Base-by-base conservation (phyloP, 768 basidiomycete species). In the Leccinum uliginosum region DNA sequence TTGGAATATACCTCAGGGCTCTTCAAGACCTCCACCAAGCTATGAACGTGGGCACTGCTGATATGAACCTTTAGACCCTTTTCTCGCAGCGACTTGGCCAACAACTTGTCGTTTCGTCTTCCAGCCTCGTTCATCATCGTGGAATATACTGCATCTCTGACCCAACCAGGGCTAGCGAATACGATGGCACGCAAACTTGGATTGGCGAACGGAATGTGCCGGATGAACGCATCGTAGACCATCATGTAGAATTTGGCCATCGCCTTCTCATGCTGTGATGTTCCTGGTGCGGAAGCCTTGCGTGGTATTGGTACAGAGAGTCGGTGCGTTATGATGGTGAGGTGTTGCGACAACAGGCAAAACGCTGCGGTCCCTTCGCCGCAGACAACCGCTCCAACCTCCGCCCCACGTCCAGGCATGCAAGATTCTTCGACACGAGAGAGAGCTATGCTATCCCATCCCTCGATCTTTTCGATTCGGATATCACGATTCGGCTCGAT, bases 81-180 rank as follows among this genome's bases (percentile, higher is more conserved):
- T 58, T 89, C 85, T 55, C 86, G 84, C 62, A 87, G 62, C 0
- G 87, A 86, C 57, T 82, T 80, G 34, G 91, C 76, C n/a, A 99
- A 71, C 0, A 80, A 64, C 70, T 97, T 98, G 72, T 98, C 95
- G 5, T 85, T 85, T 52, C 88, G 85, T 56, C 78, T 80, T 6
- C 79, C 79, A 0, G 97, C 93, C 73, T 98, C 93, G 14, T 81
- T 78, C 61, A 93, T 76, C 70, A 98, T 82, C 70, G 85, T 88
- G 56, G 92, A 89, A 67, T 85, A 86, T 7, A 98, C 89, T 0
- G 87, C 77, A 63, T 99, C 97, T 65, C 89, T 82, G 7, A 94
- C 87, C 86, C 98, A 99, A 0, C 97, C 97, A 8, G 97, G 97
- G 62, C 91, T 94, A 6, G 97, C 97, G 66, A 99, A 89, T 48